Base-by-base conservation (phyloP, 192 early-diverging fungal species). In the Kappamyces sp. region DNA sequence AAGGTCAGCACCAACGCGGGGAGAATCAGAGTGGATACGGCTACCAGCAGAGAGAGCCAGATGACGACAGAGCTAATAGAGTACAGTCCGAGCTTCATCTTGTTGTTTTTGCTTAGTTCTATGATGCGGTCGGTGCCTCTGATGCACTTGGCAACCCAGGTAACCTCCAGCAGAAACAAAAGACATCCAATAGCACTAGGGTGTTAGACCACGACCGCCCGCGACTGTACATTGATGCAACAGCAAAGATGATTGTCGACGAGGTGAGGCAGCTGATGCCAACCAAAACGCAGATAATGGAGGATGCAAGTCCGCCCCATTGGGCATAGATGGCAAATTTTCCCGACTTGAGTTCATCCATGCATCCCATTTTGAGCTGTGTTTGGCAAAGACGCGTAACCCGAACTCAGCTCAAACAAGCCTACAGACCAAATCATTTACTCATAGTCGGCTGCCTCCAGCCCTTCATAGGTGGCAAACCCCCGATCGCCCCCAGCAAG, bases 401-500 rank as follows among this genome's bases (percentile, higher is more conserved):
- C 23, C 23, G 23, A 23, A 23, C 23, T 23, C 23, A 23, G 23
- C 23, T 23, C 23, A 23, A 23, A 23, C 23, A 23, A 23, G 23
- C 23, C 23, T 23, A 23, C 23, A 23, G 23, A 23, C 23, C 23
- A 23, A 23, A 23, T 23, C 23, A 23, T 23, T 46, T 46, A 10
- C 10, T 46, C 10, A 46, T 46, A 46, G 9, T 46, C 44, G 9
- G 9, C 44, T 13, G 13, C 9, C 13, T 10, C 44, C 13, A 12
- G 44, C 13, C 59, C 46, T 23, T 39, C 47, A 35, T 49, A 60
- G 31, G 46, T 44, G 32, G 59, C 51, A 23, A 32, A 90, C 4
- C 84, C 83, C 37, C 84, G 77, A 51, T 77, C 80, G 12, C 86
- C 84, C 33, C 79, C 70, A 23, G 83, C 79, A 62, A 84, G 80